A percentile compares a stretch with the other conserved stretches of the same genome.
Evolutionary conservation across 257 asterid species (phyloP).

Genomic region (Gardenia jasminoides): DNA sequence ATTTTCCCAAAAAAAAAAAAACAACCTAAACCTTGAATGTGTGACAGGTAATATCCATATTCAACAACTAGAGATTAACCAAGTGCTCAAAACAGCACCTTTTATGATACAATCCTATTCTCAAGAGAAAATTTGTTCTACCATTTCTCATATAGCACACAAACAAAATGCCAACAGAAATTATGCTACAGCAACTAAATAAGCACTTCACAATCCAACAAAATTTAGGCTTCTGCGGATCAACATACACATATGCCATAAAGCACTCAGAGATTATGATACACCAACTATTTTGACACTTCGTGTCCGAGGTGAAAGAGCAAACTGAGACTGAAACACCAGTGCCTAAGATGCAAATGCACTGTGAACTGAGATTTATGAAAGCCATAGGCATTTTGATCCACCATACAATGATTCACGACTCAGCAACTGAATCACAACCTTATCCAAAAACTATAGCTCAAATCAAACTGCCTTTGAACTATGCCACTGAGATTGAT

Average conservation of each 20-base stretch:
- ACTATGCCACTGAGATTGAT: neutral
- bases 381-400: neutral
- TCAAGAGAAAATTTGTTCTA: neutral
- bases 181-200: neutral
- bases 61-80: neutral
- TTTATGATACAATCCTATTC: neutral
- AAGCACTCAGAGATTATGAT: neutral
- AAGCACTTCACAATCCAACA: too few species aligned
- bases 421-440: neutral
- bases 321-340: slow-evolving; percentile 1
- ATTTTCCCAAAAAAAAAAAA: too few species aligned
- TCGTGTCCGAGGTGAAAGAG: neutral
- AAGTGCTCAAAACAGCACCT: neutral
- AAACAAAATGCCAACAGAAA: neutral
- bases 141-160: neutral
- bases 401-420: neutral
- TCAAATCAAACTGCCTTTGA: neutral
- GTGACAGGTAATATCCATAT: neutral
- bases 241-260: neutral
- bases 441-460: neutral
- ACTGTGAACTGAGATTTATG: neutral
- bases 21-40: neutral
- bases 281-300: neutral
- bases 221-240: neutral
- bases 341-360: neutral